Conservation (phyloP, 345 rosid genomes). For the Populus pruinosa region DNA sequence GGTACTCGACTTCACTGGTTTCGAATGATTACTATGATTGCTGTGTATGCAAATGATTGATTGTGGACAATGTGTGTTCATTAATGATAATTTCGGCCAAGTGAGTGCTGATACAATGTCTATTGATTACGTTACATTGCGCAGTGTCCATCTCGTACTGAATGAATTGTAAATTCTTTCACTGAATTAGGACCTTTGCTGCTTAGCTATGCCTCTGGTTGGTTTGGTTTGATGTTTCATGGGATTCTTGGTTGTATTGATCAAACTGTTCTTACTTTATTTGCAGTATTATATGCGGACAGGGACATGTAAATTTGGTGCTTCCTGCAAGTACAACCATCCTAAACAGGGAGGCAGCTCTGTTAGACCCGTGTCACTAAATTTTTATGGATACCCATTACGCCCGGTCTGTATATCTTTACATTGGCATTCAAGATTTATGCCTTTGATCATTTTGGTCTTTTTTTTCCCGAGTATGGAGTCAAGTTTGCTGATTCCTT, state of each 20-base stretch:
- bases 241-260: conserved; percentile 4
- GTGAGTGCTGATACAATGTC: not conserved
- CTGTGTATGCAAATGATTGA: not conserved
- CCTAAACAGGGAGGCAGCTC: conserved; percentile 75
- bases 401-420: conserved; percentile 65
- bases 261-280: conserved; percentile 10
- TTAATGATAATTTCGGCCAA: not conserved
- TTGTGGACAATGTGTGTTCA: conserved; percentile 19
- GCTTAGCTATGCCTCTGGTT: not conserved
- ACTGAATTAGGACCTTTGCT: not conserved
- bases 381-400: conserved; percentile 71
- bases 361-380: conserved; percentile 45
- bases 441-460: not conserved
- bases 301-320: conserved; percentile 88
- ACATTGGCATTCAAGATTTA: not conserved
- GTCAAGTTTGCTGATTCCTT: conserved; percentile 6
- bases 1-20: conserved; percentile 38
- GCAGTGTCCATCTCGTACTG: not conserved
- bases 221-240: not conserved
- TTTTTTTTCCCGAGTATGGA: not conserved
- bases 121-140: not conserved
- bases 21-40: conserved; percentile 1
- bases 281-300: conserved; percentile 82
- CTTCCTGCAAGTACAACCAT: conserved; percentile 91
- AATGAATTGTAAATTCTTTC: not conserved